Evolutionary conservation across 148 eudicot genomes (phyloP), one percentile per base, ranked within the genome.

Genomic region (Dianthus caryophyllus): DNA sequence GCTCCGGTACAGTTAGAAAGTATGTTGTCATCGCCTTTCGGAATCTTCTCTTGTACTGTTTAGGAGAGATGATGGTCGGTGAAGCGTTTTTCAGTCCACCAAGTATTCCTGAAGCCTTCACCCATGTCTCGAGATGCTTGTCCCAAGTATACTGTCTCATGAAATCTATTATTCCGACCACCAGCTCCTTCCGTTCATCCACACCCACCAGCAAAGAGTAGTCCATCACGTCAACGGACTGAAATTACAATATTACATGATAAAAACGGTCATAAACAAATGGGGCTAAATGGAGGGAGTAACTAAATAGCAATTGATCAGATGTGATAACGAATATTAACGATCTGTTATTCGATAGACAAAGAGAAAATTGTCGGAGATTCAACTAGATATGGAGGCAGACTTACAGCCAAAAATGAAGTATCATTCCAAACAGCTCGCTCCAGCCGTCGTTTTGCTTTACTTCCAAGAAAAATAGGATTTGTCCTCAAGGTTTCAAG

Each of bases 61-160:
- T 85, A 0, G 99, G 99, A 50, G 99, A 94, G 64, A 94, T 67
- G 52, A 94, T 88, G 31, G 99, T 90, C 6, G 99, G 99, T 5
- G 97, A 82, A 52, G 86, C 85, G 25, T 88, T 88, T 78, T 79
- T 94, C 3, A 88, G 86, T 15, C 99, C 97, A 10, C 97, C 99
- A 0, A 90, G 83, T 61, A 94, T 83, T 44, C 99, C 99, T 10
- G 99, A 88, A 26, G 97, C 93, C 82, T 94, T 94, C 4, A 90
- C 99, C 99, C 99, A 94, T 14, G 99, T 94, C 89, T 94, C 99
- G 16, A 94, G 81, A 75, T 94, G 99, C 84, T 94, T 90, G 76
- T 94, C 99, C 99, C 97, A 89, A 3, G 98, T 93, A 51, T 89
- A 93, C 51, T 94, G 97, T 69, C 99, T 78, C 96, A 88, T 86